Conservation (phyloP, 257 asterid species). For the Scutellaria barbata region DNA sequence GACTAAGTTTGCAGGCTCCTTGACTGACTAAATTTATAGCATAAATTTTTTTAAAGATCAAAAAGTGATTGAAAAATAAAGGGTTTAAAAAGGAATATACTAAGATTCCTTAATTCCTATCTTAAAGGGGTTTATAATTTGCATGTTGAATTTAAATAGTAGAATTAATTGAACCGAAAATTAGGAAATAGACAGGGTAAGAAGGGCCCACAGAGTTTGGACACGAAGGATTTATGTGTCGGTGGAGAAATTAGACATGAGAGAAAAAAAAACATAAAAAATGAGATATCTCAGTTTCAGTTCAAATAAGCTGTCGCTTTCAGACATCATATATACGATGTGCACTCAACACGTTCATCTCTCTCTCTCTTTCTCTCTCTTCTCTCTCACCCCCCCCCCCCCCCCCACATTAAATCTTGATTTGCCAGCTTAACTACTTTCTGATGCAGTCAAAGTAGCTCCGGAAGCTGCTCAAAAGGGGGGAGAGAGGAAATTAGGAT, state of each 20-base stretch:
- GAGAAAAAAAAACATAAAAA: not conserved
- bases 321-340: constrained; percentile 36
- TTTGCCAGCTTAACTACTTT: constrained; percentile 7
- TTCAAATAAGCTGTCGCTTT: constrained; percentile 34
- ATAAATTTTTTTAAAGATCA: no score
- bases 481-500: constrained; percentile 16
- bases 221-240: constrained; percentile 32
- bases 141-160: no score
- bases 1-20: no score
- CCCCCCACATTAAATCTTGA: not conserved
- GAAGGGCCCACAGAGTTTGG: no score
- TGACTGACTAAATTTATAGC: no score
- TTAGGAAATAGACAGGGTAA: no score
- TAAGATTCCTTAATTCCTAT: no score
- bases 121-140: no score
- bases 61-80: no score
- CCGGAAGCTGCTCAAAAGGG: constrained; percentile 13
- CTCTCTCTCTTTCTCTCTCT: constrained; percentile 34
- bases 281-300: constrained; percentile 26
- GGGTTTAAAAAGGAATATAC: no score
- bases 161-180: no score
- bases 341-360: constrained; percentile 35
- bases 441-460: constrained; percentile 2
- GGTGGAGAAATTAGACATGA: constrained; percentile 36
- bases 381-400: constrained; percentile 7